These are phyloP conservation scores for Thraustochytrium sp. DNA, from an alignment of 352 stramenopile species.

Conservation along the genomic window DNA sequence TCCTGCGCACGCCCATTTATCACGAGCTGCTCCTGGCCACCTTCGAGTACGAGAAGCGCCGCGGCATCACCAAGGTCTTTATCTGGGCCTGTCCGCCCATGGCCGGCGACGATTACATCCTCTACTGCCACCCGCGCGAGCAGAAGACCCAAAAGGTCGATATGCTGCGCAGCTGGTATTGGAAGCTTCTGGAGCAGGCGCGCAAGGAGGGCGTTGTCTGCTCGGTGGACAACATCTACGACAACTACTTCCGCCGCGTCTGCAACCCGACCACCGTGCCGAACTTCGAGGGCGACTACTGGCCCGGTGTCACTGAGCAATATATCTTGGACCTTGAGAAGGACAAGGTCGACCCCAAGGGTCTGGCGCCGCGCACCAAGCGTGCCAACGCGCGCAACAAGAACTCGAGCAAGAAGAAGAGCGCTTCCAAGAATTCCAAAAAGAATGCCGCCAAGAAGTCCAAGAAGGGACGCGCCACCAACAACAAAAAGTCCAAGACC, in stretches of 20 bases:
- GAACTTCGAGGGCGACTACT: conserved; percentile 48
- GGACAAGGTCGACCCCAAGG: conserved; percentile 41
- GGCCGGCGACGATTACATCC: conserved; percentile 99
- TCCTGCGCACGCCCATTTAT: conserved; percentile 91
- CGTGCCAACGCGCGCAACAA: conserved; percentile 36
- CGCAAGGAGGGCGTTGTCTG: conserved; percentile 79
- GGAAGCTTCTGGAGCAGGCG: conserved; percentile 76
- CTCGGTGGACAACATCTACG: conserved; percentile 91
- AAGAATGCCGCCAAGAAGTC: conserved; percentile 32
- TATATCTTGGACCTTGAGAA: conserved; percentile 37
- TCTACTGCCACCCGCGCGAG: conserved; percentile 96
- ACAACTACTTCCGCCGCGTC: conserved; percentile 68
- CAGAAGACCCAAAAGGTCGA: conserved; percentile 98
- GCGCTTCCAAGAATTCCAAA: neutral
- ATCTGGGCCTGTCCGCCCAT: conserved; percentile 98
- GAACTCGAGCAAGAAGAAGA: conserved; percentile 36
- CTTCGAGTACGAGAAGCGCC: conserved; percentile 91
- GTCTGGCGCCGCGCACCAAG: conserved; percentile 28
- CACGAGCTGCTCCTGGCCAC: conserved; percentile 98
- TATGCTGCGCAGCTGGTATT: conserved; percentile 91
- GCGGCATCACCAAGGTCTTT: conserved; percentile 94
- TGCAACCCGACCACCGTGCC: conserved; percentile 22
- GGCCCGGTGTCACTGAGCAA: conserved; percentile 44
- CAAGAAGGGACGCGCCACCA: neutral
- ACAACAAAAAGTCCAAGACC: neutral